Conservation (phyloP, 169 alveolate species). For the Cryptosporidium tyzzeri region DNA sequence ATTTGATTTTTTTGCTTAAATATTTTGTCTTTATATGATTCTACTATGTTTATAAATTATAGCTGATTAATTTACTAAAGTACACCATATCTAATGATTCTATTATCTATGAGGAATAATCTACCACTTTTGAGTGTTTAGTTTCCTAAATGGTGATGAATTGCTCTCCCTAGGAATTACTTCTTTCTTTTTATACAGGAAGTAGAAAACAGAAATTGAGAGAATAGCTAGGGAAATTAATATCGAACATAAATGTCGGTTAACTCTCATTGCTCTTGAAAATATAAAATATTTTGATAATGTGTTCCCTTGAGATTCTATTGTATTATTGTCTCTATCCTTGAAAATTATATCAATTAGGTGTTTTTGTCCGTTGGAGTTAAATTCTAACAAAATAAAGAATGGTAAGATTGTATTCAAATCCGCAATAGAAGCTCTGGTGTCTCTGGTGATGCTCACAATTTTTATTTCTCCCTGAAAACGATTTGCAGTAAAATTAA, state of each 20-base stretch:
- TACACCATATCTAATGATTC: neutral
- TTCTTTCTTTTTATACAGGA: neutral
- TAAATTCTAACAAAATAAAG: slow-evolving; percentile 21
- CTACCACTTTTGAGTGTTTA: slow-evolving; percentile 20
- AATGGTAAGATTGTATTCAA: neutral
- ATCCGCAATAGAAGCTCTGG: neutral
- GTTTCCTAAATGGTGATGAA: slow-evolving; percentile 57
- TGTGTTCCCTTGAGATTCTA: neutral
- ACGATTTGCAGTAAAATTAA: slow-evolving; percentile 8
- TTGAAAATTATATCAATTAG: slow-evolving; percentile 18
- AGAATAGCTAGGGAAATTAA: neutral
- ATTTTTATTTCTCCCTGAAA: slow-evolving; percentile 31
- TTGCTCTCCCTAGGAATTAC: neutral
- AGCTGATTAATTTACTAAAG: no score
- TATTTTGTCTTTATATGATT: no score
- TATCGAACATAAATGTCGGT: neutral
- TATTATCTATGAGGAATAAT: neutral
- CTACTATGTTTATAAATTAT: no score
- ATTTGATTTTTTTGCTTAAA: neutral
- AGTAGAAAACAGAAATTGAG: neutral
- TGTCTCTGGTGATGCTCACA: no score
- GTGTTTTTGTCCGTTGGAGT: slow-evolving; percentile 16
- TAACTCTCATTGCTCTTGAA: neutral
- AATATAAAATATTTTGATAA: neutral
- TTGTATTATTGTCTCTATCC: neutral